These are phyloP conservation scores for Dactylellina parvicollis DNA, from an alignment of 2,329 filamentous ascomycete species.

Conservation along the genomic window DNA sequence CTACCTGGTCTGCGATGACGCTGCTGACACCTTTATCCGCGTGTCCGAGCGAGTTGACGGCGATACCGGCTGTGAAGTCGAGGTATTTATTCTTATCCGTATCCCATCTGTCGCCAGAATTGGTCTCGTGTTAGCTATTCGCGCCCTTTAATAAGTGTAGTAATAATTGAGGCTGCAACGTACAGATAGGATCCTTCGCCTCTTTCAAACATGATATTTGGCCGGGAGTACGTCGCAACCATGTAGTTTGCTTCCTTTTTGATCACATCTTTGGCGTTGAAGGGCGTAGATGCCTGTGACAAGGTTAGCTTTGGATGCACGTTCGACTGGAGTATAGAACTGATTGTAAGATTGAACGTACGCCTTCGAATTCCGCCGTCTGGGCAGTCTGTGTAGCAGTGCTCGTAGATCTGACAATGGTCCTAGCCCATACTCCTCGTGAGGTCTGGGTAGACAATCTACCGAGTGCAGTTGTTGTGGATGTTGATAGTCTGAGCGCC, in stretches of 20 bases:
- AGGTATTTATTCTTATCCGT: slow-evolving; percentile 88
- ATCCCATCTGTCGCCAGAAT: slow-evolving; percentile 69
- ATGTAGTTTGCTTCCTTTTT: slow-evolving; percentile 76
- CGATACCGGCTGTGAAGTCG: slow-evolving; percentile 95
- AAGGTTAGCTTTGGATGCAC: neutral
- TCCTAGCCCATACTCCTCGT: slow-evolving; percentile 23
- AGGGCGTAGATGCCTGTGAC: neutral
- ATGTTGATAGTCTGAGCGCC: slow-evolving; percentile 35
- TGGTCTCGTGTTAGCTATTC: neutral
- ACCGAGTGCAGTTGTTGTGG: slow-evolving; percentile 24
- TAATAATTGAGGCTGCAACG: neutral
- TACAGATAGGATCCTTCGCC: slow-evolving; percentile 82
- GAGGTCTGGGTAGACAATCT: slow-evolving; percentile 21
- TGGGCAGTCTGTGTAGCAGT: slow-evolving; percentile 23
- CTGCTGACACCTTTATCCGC: slow-evolving; percentile 80
- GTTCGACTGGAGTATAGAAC: neutral
- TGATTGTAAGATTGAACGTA: slow-evolving; percentile 3
- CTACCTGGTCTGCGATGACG: slow-evolving; percentile 79
- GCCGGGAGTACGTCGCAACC: slow-evolving; percentile 93
- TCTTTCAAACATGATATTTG: slow-evolving; percentile 86
- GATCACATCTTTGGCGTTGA: slow-evolving; percentile 45
- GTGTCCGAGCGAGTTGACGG: slow-evolving; percentile 91
- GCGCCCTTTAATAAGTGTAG: neutral
- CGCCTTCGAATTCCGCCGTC: slow-evolving; percentile 22
- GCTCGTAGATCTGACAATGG: slow-evolving; percentile 15